Percentiles rank a stretch among this genome's conserved stretches.
These are phyloP conservation scores for Colletotrichum destructivum DNA, from an alignment of 2,329 filamentous ascomycete genomes.

Conservation along the genomic window DNA sequence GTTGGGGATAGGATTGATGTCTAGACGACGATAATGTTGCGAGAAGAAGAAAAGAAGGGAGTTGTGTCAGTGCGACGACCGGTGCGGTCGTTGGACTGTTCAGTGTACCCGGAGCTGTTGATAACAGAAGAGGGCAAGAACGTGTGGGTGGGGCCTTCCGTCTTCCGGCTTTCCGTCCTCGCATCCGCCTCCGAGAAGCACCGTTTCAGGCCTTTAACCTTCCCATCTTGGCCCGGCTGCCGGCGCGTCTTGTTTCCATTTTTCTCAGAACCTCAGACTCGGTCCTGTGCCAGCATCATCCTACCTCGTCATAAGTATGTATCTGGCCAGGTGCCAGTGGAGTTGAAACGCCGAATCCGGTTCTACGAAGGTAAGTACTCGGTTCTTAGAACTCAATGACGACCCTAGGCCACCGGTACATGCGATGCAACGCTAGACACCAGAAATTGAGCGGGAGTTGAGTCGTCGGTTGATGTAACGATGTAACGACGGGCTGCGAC, in stretches of 20 bases:
- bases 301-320: background rate
- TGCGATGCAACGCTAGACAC: too few species aligned
- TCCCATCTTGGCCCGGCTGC: conserved; percentile 15
- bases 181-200: conserved; percentile 25
- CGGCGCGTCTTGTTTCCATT: background rate
- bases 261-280: background rate
- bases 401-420: background rate
- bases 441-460: background rate
- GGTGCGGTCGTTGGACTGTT: background rate
- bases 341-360: background rate
- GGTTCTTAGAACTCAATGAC: too few species aligned
- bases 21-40: too few species aligned
- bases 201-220: background rate
- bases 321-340: too few species aligned
- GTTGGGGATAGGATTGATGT: background rate
- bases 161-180: conserved; percentile 24
- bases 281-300: background rate
- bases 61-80: background rate
- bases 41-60: background rate
- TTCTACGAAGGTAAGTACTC: background rate
- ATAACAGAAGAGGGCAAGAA: conserved; percentile 12
- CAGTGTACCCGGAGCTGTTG: conserved; percentile 10
- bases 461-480: background rate
- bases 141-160: conserved; percentile 29
- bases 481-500: conserved; percentile 3